Percentiles rank a stretch among this genome's conserved stretches.
Conservation (phyloP, 257 asterid genomes). For the Solanum virginianum region DNA sequence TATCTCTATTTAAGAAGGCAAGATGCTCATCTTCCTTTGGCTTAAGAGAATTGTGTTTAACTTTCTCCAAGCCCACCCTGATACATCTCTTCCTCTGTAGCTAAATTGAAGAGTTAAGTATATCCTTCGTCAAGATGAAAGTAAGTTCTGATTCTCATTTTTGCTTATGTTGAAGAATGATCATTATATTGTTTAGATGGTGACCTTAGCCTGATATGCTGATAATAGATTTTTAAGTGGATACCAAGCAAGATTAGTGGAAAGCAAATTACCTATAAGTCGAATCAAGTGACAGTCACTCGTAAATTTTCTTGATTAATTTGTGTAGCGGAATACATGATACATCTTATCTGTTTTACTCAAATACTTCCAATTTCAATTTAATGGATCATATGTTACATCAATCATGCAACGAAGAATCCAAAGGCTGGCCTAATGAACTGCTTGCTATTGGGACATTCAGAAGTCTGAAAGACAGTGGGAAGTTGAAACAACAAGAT, state of each 20-base stretch:
- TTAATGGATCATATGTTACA: slow-evolving; percentile 10
- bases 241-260: slow-evolving; percentile 40
- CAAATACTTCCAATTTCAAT: background rate
- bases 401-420: slow-evolving; percentile 43
- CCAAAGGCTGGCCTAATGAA: slow-evolving; percentile 64
- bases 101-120: background rate
- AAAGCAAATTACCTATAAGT: slow-evolving; percentile 11
- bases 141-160: slow-evolving; percentile 9
- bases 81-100: background rate
- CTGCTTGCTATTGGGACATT: slow-evolving; percentile 79
- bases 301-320: slow-evolving; percentile 19
- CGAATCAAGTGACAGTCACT: slow-evolving; percentile 10
- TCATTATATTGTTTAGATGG: background rate
- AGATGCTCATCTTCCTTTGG: slow-evolving; percentile 4
- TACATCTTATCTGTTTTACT: background rate
- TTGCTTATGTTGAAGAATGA: background rate
- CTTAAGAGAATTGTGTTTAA: slow-evolving; percentile 18
- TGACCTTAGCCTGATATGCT: background rate
- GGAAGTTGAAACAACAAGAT: slow-evolving; percentile 2
- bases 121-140: slow-evolving; percentile 30
- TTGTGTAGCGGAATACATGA: background rate
- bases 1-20: slow-evolving; percentile 15
- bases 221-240: slow-evolving; percentile 65
- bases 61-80: slow-evolving; percentile 3
- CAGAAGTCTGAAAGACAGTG: slow-evolving; percentile 28